Evolutionary conservation across 116 monocot species (phyloP).

Genomic region (Cymodocea nodosa): DNA sequence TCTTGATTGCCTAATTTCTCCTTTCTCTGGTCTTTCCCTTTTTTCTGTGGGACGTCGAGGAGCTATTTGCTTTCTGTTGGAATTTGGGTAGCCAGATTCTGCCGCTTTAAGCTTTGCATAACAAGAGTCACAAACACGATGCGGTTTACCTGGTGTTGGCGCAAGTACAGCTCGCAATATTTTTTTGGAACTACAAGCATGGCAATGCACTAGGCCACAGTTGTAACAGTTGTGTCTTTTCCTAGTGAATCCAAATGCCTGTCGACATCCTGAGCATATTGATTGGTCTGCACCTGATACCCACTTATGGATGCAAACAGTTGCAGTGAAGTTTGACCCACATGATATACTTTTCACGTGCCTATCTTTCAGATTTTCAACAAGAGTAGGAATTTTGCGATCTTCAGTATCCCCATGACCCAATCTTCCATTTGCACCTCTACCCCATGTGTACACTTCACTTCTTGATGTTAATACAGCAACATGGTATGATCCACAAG

Average conservation of each 20-base stretch:
- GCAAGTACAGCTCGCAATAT: conserved; percentile 35
- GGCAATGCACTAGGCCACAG: conserved; percentile 68
- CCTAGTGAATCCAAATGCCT: conserved; percentile 71
- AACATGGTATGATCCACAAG: conserved; percentile 60
- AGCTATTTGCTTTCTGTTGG: conserved; percentile 18
- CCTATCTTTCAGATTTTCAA: conserved; percentile 60
- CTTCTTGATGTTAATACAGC: conserved; percentile 52
- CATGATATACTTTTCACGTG: conserved; percentile 72
- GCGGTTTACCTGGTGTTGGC: conserved; percentile 18
- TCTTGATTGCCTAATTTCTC: conserved; percentile 36
- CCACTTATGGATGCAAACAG: conserved; percentile 71
- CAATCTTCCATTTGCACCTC: conserved; percentile 60
- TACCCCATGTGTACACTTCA: conserved; percentile 73
- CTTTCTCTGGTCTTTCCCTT: conserved; percentile 20
- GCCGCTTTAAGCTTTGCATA: conserved; percentile 40
- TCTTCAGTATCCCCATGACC: conserved; percentile 74
- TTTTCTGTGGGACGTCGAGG: conserved; percentile 36
- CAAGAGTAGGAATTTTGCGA: conserved; percentile 39
- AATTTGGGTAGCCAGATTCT: conserved; percentile 15
- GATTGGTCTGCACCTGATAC: conserved; percentile 64
- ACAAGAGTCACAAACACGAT: conserved; percentile 73
- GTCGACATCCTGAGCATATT: conserved; percentile 61
- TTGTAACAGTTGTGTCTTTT: conserved; percentile 82
- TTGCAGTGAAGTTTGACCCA: conserved; percentile 63
- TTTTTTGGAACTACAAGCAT: conserved; percentile 63